These are phyloP conservation scores for Capsella bursapastoris DNA, from an alignment of 345 rosid species.

Conservation along the genomic window DNA sequence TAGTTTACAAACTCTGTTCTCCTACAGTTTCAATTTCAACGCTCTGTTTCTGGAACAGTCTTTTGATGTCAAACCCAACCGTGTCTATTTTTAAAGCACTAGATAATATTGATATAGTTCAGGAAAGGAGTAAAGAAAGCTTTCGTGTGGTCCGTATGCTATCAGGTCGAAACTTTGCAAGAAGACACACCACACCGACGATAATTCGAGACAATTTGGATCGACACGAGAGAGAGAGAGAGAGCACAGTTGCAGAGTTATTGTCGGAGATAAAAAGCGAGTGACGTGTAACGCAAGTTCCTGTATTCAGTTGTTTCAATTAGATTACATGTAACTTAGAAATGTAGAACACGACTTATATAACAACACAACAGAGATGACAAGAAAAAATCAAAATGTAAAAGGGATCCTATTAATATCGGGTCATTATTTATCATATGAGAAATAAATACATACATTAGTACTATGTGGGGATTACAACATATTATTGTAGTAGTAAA, in stretches of 20 bases:
- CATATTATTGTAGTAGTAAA: background rate
- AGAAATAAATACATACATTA: background rate
- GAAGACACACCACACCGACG: background rate
- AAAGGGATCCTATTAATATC: background rate
- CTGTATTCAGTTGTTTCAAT: background rate
- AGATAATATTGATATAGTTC: background rate
- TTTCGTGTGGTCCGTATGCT: background rate
- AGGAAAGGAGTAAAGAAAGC: constrained; percentile 3
- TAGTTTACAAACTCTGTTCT: background rate
- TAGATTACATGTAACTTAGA: constrained; percentile 6
- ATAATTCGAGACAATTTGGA: constrained; percentile 17
- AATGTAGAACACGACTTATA: constrained; percentile 27
- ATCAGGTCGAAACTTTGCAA: constrained; percentile 7
- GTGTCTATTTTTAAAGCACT: background rate
- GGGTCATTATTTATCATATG: no score
- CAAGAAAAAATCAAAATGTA: background rate
- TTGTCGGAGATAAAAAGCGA: constrained; percentile 7
- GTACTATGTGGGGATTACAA: constrained; percentile 15
- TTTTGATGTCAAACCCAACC: constrained; percentile 6
- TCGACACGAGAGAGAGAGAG: constrained; percentile 8
- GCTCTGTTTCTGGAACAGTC: background rate
- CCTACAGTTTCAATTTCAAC: background rate
- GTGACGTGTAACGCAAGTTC: constrained; percentile 32
- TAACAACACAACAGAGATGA: background rate
- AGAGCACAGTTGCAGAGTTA: background rate